These are phyloP conservation scores for Pseudogymnoascus sp. DNA, from an alignment of 2,329 filamentous ascomycete genomes.

Conservation along the genomic window DNA sequence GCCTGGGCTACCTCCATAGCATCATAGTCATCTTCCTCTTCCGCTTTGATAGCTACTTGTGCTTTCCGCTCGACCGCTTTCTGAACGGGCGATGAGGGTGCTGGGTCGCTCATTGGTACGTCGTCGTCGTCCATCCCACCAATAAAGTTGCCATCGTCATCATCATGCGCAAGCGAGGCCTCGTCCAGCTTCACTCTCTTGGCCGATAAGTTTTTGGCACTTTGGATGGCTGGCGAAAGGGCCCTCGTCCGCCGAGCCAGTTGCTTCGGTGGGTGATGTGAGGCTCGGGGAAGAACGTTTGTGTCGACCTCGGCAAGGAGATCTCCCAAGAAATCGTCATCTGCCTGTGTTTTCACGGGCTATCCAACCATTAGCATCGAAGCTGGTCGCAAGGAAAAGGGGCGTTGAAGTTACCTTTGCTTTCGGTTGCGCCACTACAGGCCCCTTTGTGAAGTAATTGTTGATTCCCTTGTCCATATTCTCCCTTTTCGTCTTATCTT, in stretches of 20 bases:
- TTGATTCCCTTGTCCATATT: slow-evolving; percentile 87
- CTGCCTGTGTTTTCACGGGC: slow-evolving; percentile 74
- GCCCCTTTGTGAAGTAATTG: slow-evolving; percentile 84
- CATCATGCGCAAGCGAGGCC: slow-evolving; percentile 37
- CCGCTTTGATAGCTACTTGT: slow-evolving; percentile 48
- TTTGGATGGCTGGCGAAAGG: slow-evolving; percentile 61
- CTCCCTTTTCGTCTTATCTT: slow-evolving; percentile 76
- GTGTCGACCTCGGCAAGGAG: slow-evolving; percentile 82
- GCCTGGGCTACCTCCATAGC: slow-evolving; percentile 81
- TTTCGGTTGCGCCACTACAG: slow-evolving; percentile 59
- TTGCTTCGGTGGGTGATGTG: slow-evolving; percentile 54
- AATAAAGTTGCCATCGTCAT: slow-evolving; percentile 47
- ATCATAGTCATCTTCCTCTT: slow-evolving; percentile 68
- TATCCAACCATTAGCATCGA: slow-evolving; percentile 32
- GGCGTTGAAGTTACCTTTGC: slow-evolving; percentile 56
- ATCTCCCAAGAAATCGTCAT: slow-evolving; percentile 77
- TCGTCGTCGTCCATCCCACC: slow-evolving; percentile 56
- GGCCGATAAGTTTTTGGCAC: slow-evolving; percentile 41
- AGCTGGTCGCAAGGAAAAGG: slow-evolving; percentile 14
- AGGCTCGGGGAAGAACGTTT: slow-evolving; percentile 53
- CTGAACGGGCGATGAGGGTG: slow-evolving; percentile 78
- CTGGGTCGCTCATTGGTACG: slow-evolving; percentile 75
- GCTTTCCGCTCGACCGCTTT: slow-evolving; percentile 69
- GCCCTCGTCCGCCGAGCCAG: slow-evolving; percentile 73
- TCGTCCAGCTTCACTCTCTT: slow-evolving; percentile 51